phyloP scores from a whole-genome alignment of 2,329 filamentous ascomycete species.

The Penicillium sp. region DNA sequence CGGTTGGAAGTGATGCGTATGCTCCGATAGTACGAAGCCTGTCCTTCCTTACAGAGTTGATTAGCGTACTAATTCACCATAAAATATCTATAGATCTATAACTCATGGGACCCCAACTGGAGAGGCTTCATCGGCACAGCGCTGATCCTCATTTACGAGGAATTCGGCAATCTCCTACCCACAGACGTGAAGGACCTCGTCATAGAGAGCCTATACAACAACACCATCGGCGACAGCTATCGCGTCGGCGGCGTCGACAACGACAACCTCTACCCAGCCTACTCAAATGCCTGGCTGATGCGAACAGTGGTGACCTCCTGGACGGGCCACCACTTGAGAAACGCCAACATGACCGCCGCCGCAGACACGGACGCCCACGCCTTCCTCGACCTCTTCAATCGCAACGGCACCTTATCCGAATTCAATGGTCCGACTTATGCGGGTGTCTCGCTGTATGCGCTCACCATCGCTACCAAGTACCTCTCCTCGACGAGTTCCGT shows the following conservation, averaged over 20 bases:
- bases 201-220: slow-evolving; percentile 56
- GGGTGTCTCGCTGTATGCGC: slow-evolving; percentile 61
- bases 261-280: slow-evolving; percentile 64
- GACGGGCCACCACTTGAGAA: slow-evolving; percentile 56
- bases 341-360: slow-evolving; percentile 60
- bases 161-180: slow-evolving; percentile 44
- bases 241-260: slow-evolving; percentile 61
- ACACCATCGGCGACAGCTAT: slow-evolving; percentile 61
- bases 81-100: background rate
- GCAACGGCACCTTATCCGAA: slow-evolving; percentile 60
- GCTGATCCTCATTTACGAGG: slow-evolving; percentile 20
- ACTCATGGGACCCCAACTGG: slow-evolving; percentile 22
- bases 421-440: slow-evolving; percentile 66
- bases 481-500: slow-evolving; percentile 57
- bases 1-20: slow-evolving; percentile 17
- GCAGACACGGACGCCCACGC: slow-evolving; percentile 60
- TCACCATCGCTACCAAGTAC: slow-evolving; percentile 63
- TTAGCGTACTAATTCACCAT: background rate
- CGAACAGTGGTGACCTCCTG: slow-evolving; percentile 62
- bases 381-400: slow-evolving; percentile 59
- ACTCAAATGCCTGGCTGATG: slow-evolving; percentile 65
- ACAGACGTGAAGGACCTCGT: slow-evolving; percentile 47
- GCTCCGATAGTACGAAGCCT: slow-evolving; percentile 9
- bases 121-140: slow-evolving; percentile 23
- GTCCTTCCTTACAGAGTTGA: slow-evolving; percentile 1